Percentiles rank a stretch among this genome's conserved stretches.
Conservation (phyloP, 192 early-diverging fungal genomes). For the Backusella parvicylindrica region DNA sequence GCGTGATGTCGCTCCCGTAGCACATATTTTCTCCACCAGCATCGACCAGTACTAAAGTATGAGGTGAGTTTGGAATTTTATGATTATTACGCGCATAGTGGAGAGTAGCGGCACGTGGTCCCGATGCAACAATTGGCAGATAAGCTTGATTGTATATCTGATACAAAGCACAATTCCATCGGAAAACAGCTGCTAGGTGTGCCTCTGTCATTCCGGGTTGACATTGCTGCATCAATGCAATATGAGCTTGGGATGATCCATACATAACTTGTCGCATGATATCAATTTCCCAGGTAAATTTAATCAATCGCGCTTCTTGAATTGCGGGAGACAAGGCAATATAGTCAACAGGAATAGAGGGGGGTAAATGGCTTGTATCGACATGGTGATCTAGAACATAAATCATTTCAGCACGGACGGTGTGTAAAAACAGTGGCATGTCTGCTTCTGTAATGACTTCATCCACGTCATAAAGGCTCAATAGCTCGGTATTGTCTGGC, state of each 20-base stretch:
- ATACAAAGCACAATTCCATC: constrained; percentile 63
- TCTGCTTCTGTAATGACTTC: constrained; percentile 60
- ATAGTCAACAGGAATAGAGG: constrained; percentile 22
- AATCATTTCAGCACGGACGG: constrained; percentile 43
- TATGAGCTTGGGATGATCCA: constrained; percentile 75
- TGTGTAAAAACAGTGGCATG: constrained; percentile 42
- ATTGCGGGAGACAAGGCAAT: constrained; percentile 46
- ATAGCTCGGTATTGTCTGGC: constrained; percentile 51
- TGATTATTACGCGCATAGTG: constrained; percentile 83
- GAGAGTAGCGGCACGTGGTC: constrained; percentile 72
- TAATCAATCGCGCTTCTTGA: constrained; percentile 80
- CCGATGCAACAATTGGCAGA: constrained; percentile 79
- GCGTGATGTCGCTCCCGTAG: constrained; percentile 92
- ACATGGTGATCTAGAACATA: constrained; percentile 51
- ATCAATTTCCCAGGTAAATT: constrained; percentile 74
- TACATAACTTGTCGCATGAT: constrained; percentile 73
- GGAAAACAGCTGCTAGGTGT: constrained; percentile 77
- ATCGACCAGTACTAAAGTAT: constrained; percentile 76
- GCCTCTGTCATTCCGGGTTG: constrained; percentile 62
- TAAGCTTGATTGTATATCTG: constrained; percentile 79
- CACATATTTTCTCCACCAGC: constrained; percentile 78
- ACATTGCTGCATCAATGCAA: constrained; percentile 73
- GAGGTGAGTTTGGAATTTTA: constrained; percentile 33
- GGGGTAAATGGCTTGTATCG: constrained; percentile 20
- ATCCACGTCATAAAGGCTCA: constrained; percentile 67